Evolutionary conservation across 768 basidiomycete genomes (phyloP).

Genomic region (Trametes punicea): DNA sequence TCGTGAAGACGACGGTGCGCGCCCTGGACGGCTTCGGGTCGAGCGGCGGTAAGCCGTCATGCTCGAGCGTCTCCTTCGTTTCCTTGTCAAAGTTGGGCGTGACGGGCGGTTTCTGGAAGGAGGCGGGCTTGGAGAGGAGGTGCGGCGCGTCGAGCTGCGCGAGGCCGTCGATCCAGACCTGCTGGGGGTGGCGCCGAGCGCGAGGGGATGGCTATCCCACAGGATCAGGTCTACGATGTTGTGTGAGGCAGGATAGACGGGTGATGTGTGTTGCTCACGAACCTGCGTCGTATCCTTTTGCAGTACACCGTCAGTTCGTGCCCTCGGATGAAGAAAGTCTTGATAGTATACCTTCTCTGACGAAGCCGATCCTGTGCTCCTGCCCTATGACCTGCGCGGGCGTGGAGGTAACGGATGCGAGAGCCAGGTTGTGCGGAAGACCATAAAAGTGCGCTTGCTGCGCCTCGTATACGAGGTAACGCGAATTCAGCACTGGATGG

Average conservation of each 20-base stretch:
- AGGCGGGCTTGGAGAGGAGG: conserved; percentile 49
- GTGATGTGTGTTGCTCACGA: not conserved
- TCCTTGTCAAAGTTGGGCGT: conserved; percentile 63
- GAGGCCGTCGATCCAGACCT: conserved; percentile 86
- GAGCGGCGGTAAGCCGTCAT: conserved; percentile 67
- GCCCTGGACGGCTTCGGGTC: conserved; percentile 33
- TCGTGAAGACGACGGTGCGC: conserved; percentile 56
- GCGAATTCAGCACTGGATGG: conserved; percentile 49
- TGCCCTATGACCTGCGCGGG: conserved; percentile 70
- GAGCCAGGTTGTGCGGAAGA: conserved; percentile 54
- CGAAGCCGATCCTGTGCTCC: conserved; percentile 41
- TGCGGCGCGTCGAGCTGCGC: conserved; percentile 54
- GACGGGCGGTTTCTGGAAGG: conserved; percentile 50
- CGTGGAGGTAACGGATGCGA: conserved; percentile 65
- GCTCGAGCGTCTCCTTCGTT: conserved; percentile 47
- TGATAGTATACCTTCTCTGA: conserved; percentile 47
- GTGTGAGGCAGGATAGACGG: not conserved
- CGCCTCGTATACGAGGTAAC: conserved; percentile 53
- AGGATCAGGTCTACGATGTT: conserved; percentile 60
- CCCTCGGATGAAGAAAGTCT: not conserved
- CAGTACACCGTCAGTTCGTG: not conserved
- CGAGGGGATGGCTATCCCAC: conserved; percentile 76
- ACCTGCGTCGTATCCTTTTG: conserved; percentile 11
- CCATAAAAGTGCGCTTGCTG: conserved; percentile 70
- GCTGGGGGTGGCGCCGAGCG: conserved; percentile 76